phyloP scores from a whole-genome alignment of 108 stramenopile species.

The Stephanodiscus triporus region DNA sequence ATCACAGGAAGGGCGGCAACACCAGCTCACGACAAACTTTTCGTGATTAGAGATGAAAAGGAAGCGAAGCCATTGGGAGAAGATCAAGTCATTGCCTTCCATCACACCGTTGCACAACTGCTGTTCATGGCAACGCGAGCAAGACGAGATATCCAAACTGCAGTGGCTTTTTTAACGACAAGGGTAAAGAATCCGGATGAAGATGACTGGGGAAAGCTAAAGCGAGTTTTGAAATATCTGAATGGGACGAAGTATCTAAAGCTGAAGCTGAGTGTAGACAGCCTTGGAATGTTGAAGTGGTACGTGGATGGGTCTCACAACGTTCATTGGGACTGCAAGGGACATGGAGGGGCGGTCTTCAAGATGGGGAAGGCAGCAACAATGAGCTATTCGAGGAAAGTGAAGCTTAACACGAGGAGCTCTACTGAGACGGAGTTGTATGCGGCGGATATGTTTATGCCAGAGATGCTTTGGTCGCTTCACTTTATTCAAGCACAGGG shows the following conservation, averaged over 20 bases:
- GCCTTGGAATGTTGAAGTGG: conserved; percentile 16
- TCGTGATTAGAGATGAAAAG: conserved; percentile 1
- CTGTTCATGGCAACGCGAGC: conserved; percentile 38
- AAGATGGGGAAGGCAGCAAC: too few relatives aligned
- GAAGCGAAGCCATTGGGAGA: not conserved
- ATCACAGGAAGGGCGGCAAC: conserved; percentile 1
- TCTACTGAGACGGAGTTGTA: too few relatives aligned
- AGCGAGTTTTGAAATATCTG: conserved; percentile 47
- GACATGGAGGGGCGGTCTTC: too few relatives aligned
- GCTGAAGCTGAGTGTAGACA: conserved; percentile 5
- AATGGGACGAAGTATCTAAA: not conserved
- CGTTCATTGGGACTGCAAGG: too few relatives aligned
- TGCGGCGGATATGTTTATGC: not conserved
- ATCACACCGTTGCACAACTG: conserved; percentile 39
- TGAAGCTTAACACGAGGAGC: too few relatives aligned
- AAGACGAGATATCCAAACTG: conserved; percentile 36
- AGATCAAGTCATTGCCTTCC: conserved; percentile 35
- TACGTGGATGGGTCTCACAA: conserved; percentile 15
- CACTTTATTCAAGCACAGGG: not conserved
- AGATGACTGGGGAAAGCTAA: conserved; percentile 51
- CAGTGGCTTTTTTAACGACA: conserved; percentile 42
- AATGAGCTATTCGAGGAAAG: too few relatives aligned
- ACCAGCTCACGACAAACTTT: conserved; percentile 11
- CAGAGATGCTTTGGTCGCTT: not conserved
- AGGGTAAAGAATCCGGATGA: conserved; percentile 31